phyloP scores from a whole-genome alignment of 106 monocot genomes.

The Gastrodia elata region DNA sequence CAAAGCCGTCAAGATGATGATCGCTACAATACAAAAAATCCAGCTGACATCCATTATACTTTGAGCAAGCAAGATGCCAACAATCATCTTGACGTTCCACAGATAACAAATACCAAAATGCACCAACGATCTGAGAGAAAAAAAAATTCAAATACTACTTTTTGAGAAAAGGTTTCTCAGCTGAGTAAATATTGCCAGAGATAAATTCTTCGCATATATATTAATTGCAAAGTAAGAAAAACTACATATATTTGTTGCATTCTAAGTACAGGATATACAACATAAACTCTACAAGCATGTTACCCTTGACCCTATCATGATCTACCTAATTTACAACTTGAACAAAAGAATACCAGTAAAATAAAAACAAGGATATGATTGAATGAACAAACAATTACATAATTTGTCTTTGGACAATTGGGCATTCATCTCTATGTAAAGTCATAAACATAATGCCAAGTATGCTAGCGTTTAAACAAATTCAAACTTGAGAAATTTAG shows the following conservation, averaged over 20 bases:
- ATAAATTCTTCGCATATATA: background rate
- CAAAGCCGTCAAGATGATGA: constrained; percentile 19
- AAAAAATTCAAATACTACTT: background rate
- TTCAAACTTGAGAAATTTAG: no score
- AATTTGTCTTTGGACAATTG: background rate
- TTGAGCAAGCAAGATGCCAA: constrained; percentile 46
- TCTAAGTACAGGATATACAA: no score
- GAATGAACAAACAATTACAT: background rate
- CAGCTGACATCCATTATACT: constrained; percentile 16
- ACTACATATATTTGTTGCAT: background rate
- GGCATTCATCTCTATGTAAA: background rate
- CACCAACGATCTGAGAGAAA: constrained; percentile 67
- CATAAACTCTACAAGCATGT: no score
- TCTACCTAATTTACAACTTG: background rate
- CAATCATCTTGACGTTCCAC: constrained; percentile 79
- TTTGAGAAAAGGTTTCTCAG: background rate
- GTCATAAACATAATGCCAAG: background rate
- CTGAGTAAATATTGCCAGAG: background rate
- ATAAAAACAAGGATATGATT: background rate
- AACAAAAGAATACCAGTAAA: background rate
- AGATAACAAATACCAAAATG: constrained; percentile 84
- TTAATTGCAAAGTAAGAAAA: background rate
- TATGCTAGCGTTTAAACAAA: no score
- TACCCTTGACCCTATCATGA: no score
- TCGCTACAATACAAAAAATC: constrained; percentile 50